Evolutionary conservation across 2,329 filamentous ascomycete species (phyloP).

Genomic region (Graphiopsis chlorocephala): DNA sequence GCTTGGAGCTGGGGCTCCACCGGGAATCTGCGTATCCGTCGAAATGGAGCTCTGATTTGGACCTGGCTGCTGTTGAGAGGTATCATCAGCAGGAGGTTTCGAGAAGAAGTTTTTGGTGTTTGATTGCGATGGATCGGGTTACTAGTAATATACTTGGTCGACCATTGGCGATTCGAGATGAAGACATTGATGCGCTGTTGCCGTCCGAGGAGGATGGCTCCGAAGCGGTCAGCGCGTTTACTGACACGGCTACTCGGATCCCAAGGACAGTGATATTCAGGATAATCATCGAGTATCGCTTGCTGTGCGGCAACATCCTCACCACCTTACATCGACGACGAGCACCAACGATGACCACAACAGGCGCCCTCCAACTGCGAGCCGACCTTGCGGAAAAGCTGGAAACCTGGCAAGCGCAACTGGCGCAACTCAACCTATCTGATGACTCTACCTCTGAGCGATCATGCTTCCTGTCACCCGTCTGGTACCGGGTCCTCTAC

Average conservation of each 20-base stretch:
- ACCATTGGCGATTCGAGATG: slow-evolving; percentile 41
- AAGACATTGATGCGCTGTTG: slow-evolving; percentile 43
- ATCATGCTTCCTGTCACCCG: slow-evolving; percentile 42
- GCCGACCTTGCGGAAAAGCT: slow-evolving; percentile 33
- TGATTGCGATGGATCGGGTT: slow-evolving; percentile 41
- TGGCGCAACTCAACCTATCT: slow-evolving; percentile 29
- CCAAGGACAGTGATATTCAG: slow-evolving; percentile 35
- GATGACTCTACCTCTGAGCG: slow-evolving; percentile 26
- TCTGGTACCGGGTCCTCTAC: slow-evolving; percentile 46
- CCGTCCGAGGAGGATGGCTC: slow-evolving; percentile 27
- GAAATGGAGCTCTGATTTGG: background rate
- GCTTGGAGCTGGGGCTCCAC: slow-evolving; percentile 56
- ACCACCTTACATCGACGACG: slow-evolving; percentile 36
- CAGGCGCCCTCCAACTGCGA: slow-evolving; percentile 22
- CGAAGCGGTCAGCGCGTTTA: background rate
- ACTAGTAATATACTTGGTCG: slow-evolving; percentile 40
- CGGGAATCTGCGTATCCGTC: slow-evolving; percentile 37
- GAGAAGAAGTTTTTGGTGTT: slow-evolving; percentile 45
- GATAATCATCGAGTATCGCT: slow-evolving; percentile 41
- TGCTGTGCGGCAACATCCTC: slow-evolving; percentile 42
- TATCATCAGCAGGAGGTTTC: slow-evolving; percentile 36
- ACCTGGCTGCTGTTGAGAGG: background rate
- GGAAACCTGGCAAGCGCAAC: slow-evolving; percentile 33
- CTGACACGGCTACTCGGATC: background rate
- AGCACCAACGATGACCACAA: slow-evolving; percentile 14